Evolutionary conservation across 2,329 filamentous ascomycete genomes (phyloP), one percentile per base, ranked within the genome.

Genomic region (Phyllosticta citrichinensis): DNA sequence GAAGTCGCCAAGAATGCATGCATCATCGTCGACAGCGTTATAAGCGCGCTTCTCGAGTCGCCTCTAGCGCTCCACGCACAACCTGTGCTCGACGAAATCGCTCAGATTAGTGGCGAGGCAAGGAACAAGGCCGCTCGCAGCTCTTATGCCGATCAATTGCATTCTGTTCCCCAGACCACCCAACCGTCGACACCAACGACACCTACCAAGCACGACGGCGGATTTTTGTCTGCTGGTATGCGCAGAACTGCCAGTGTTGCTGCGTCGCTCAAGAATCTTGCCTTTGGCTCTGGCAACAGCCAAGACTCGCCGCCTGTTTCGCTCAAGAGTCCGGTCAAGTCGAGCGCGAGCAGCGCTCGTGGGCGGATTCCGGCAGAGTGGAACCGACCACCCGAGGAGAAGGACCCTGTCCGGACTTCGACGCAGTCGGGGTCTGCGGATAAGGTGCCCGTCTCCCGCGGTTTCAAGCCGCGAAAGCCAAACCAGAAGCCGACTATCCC

Each of bases 1-100:
- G 93, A 97, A 70, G 89, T 97, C 35, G 89, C 95, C 64, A 83
- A 87, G 65, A 89, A 94, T 71, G 93, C 91, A 10, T 86, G 85
- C 5, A 81, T 87, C n/a, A 86, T 97, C 53, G 84, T 96, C 30
- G 94, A 99, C 73, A 89, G 88, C 68, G 82, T 97, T 25, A 87
- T 97, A 69, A 82, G 88, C 57, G 83, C 86, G 0, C 79, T 99
- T 12, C 76, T 96, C 5, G 83, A 87, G 57, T 97, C 93, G 0
- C 82, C 87, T 1, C 80, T 96, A 54, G 88, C 87, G 10, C 76
- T 81, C 8, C 81, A 87, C 62, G 87, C 89, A 4, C 87, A 91
- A 65, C 77, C 77, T 24, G 75, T 93, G 30, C 87, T 96, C 69
- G 85, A 89, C 62, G 89, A 96, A 59, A 86, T 93, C 11, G 62